These are phyloP conservation scores for Inosperma sp. DNA, from an alignment of 768 basidiomycete genomes.

Conservation along the genomic window DNA sequence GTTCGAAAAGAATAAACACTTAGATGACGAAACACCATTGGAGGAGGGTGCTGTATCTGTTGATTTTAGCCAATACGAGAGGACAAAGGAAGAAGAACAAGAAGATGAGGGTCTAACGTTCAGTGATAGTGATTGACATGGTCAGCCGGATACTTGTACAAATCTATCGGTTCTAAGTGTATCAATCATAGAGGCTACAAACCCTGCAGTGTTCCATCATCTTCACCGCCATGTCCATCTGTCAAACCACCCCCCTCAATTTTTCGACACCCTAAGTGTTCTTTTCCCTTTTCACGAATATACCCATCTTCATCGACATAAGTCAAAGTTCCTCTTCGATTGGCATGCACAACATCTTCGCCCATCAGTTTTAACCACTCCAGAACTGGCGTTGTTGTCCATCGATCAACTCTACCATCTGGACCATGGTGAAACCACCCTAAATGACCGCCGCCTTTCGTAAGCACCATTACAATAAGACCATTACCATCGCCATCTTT, in stretches of 20 bases:
- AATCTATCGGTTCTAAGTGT: slow-evolving; percentile 1
- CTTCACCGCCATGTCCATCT: slow-evolving; percentile 48
- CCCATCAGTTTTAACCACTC: slow-evolving; percentile 64
- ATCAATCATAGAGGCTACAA: slow-evolving; percentile 35
- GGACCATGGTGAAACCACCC: slow-evolving; percentile 71
- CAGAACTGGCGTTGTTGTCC: slow-evolving; percentile 67
- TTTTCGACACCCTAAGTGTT: slow-evolving; percentile 54
- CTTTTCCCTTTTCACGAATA: slow-evolving; percentile 52
- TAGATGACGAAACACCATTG: slow-evolving; percentile 75
- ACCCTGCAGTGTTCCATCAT: slow-evolving; percentile 58
- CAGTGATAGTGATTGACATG: slow-evolving; percentile 78
- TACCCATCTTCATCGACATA: slow-evolving; percentile 53
- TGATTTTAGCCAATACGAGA: slow-evolving; percentile 85
- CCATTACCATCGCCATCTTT: slow-evolving; percentile 49
- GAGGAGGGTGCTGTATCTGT: slow-evolving; percentile 88
- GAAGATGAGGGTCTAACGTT: slow-evolving; percentile 69
- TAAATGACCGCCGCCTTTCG: slow-evolving; percentile 67
- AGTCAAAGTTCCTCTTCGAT: slow-evolving; percentile 29
- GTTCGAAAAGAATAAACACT: slow-evolving; percentile 76
- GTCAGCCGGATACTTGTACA: slow-evolving; percentile 8
- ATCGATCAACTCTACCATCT: slow-evolving; percentile 42
- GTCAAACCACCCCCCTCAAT: slow-evolving; percentile 50
- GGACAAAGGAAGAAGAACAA: slow-evolving; percentile 57
- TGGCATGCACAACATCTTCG: slow-evolving; percentile 43
- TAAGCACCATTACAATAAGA: slow-evolving; percentile 56